Percentiles rank a stretch among this genome's conserved stretches.
These are phyloP conservation scores for Thraustochytrium sp. DNA, from an alignment of 352 stramenopile species.

Conservation along the genomic window DNA sequence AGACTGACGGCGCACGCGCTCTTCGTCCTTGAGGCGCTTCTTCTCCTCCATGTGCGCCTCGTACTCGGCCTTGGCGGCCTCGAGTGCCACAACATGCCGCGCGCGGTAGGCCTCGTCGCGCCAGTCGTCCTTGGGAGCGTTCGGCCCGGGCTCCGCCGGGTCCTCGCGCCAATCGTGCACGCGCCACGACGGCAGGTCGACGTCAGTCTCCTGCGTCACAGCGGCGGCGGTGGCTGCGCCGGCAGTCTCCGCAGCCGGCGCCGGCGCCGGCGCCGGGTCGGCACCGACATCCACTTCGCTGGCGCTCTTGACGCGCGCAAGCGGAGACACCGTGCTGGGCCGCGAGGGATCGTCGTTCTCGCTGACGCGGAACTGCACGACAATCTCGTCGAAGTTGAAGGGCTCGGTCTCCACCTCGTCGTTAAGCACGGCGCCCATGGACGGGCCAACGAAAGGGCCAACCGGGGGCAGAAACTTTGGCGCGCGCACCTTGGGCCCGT, in stretches of 20 bases:
- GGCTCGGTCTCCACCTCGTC: neutral
- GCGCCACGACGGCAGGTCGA: constrained; percentile 26
- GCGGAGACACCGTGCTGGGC: neutral
- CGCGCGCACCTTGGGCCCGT: neutral
- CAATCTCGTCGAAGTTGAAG: constrained; percentile 34
- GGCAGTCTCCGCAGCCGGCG: neutral
- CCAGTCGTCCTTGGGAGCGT: neutral
- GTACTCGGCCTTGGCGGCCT: constrained; percentile 14
- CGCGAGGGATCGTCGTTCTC: neutral
- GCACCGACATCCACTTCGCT: neutral
- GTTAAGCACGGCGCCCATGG: neutral
- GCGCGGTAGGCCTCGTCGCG: neutral
- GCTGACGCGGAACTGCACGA: constrained; percentile 29
- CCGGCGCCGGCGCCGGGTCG: no score
- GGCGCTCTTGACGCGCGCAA: neutral
- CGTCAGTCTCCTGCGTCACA: neutral
- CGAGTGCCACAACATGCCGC: neutral
- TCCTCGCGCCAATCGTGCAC: constrained; percentile 22
- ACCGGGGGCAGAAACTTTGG: neutral
- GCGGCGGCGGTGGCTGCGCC: neutral
- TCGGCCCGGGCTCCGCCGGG: neutral
- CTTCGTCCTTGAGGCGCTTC: constrained; percentile 28
- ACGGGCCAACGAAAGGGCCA: neutral
- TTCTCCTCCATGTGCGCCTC: constrained; percentile 24
- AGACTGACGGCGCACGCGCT: neutral